Evolutionary conservation across 163 green algal species (phyloP), one percentile per base, ranked within the genome.

Genomic region (Chloromonas sp.): DNA sequence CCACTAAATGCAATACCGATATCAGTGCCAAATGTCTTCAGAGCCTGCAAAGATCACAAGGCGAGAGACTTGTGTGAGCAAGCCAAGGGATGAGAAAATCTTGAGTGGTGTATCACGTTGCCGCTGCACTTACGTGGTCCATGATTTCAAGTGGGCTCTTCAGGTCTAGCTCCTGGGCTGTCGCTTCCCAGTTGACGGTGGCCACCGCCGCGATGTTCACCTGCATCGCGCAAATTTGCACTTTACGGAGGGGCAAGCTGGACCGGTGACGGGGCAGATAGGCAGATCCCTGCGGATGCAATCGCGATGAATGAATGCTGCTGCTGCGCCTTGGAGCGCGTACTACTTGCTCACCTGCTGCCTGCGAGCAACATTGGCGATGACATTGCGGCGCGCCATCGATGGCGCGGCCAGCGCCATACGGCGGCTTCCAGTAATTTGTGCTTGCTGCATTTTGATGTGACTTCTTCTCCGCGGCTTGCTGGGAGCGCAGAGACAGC

Each of bases 1-100:
- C 97, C 96, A 59, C 91, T 96, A 87, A 98, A 99, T 14, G 97
- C 97, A 87, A 99, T 99, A 71, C 84, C 97, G 13, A 98, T 87
- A 14, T 98, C 94, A 59, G 84, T 87, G 59, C 95, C 95, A 89
- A 98, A 98, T 0, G 88, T 94, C 77, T 92, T 89, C 81, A 98
- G 90, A 1, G 96, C 96, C 92, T 97, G 92, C 78, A 85, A 2
- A 81, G 3, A 8, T 36, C 60, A 58, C 58, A 2, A 59, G 77
- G 5, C 13, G 2, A 80, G 13, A 11, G 5, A 14, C n/a, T 58
- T 59, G n/a, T 1, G 58, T 14, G 1, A 60, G 1, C 77, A 5
- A 60, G 59, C 77, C 13, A 81, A 1, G 2, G 14, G n/a, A 60
- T 1, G 36, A 14, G n/a, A 15, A 15, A 60, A 59, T 59, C 14